Percentiles rank a stretch among this genome's conserved stretches.
These are phyloP conservation scores for Rhodosorus marinus DNA, from an alignment of 23 red algal species.

Conservation along the genomic window DNA sequence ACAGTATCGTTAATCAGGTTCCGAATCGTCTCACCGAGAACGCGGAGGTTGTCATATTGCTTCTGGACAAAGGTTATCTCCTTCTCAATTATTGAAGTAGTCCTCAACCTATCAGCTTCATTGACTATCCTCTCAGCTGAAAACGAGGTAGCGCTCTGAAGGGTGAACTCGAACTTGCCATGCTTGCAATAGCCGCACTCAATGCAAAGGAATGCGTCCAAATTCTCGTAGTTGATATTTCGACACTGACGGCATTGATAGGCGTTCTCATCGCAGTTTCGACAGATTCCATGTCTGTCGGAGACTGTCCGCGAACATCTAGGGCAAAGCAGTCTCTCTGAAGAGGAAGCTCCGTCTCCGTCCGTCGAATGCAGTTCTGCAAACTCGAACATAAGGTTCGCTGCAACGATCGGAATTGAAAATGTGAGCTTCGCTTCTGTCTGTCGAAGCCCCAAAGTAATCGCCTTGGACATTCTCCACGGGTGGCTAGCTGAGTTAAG, in stretches of 20 bases:
- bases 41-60: slow-evolving; percentile 20
- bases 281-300: slow-evolving; percentile 59
- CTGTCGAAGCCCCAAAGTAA: slow-evolving; percentile 8
- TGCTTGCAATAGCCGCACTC: slow-evolving; percentile 73
- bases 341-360: slow-evolving; percentile 1
- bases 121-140: slow-evolving; percentile 21
- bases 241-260: slow-evolving; percentile 86
- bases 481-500: slow-evolving; percentile 23
- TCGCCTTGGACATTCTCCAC: slow-evolving; percentile 9
- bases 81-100: slow-evolving; percentile 33
- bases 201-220: slow-evolving; percentile 66
- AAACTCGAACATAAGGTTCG: slow-evolving; percentile 37
- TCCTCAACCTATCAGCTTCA: slow-evolving; percentile 34
- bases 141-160: slow-evolving; percentile 21
- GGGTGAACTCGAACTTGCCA: slow-evolving; percentile 34
- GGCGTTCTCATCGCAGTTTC: slow-evolving; percentile 66
- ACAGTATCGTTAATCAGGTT: no score
- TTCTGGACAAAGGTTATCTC: slow-evolving; percentile 30
- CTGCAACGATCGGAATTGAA: slow-evolving; percentile 15
- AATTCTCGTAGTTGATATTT: slow-evolving; percentile 71
- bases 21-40: slow-evolving; percentile 15
- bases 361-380: slow-evolving; percentile 15
- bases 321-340: slow-evolving; percentile 39
- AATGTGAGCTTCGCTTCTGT: slow-evolving; percentile 18
- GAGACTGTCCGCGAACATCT: slow-evolving; percentile 46